Conservation (phyloP, 495 filamentous ascomycete genomes). For the Neurospora sp. region DNA sequence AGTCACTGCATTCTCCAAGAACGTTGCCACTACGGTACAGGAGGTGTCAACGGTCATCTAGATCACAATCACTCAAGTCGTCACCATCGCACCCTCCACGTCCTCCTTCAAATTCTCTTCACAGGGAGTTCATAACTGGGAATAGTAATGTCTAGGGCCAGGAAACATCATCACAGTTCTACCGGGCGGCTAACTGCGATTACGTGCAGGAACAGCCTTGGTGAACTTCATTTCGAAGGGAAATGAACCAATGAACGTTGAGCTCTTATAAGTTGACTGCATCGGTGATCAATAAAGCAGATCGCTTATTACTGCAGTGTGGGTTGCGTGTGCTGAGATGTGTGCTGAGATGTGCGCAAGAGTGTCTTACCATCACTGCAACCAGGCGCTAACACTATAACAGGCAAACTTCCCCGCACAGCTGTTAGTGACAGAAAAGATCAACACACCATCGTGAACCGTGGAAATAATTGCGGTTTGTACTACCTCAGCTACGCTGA, state of each 20-base stretch:
- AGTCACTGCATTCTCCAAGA: neutral
- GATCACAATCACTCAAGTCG: neutral
- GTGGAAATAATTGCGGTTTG: neutral
- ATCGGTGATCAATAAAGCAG: neutral
- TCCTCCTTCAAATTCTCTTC: neutral
- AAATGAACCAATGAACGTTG: neutral
- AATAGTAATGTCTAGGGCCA: neutral
- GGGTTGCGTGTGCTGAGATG: neutral
- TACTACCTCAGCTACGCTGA: neutral
- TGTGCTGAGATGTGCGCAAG: neutral
- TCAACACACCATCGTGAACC: neutral
- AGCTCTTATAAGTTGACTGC: neutral
- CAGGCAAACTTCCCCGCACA: too few relatives aligned
- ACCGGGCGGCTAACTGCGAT: slow-evolving; percentile 10
- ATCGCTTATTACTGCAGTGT: neutral
- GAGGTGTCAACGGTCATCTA: neutral
- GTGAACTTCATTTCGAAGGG: neutral
- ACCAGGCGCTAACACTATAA: neutral
- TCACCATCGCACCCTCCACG: neutral
- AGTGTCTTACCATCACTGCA: neutral
- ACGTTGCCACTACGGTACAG: neutral
- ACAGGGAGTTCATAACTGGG: neutral
- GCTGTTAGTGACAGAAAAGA: neutral
- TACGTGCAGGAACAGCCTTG: slow-evolving; percentile 2
- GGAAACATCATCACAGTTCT: neutral